phyloP scores from a whole-genome alignment of 1,284 basidiomycete genomes.

The Sporisorium scitamineum region DNA sequence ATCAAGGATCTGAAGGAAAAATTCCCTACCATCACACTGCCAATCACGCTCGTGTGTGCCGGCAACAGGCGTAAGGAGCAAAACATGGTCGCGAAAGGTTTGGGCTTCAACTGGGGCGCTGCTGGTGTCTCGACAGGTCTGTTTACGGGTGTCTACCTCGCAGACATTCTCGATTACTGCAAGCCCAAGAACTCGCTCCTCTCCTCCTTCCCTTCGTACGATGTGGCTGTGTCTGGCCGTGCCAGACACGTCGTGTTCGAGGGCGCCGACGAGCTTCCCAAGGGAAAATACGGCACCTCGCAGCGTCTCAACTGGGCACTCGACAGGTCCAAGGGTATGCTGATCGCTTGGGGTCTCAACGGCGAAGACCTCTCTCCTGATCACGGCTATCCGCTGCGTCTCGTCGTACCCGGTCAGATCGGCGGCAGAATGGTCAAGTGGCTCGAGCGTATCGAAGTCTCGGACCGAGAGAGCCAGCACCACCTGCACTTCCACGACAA shows the following conservation, averaged over 20 bases:
- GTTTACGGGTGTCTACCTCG: slow-evolving; percentile 77
- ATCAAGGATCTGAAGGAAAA: slow-evolving; percentile 70
- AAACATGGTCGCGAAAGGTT: slow-evolving; percentile 76
- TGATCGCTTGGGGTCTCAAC: slow-evolving; percentile 78
- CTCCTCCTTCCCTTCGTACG: slow-evolving; percentile 62
- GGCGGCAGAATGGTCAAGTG: slow-evolving; percentile 75
- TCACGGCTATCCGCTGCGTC: slow-evolving; percentile 77
- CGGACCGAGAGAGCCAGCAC: slow-evolving; percentile 74
- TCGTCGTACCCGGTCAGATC: slow-evolving; percentile 78
- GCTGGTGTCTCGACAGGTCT: slow-evolving; percentile 75
- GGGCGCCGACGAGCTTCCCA: slow-evolving; percentile 75
- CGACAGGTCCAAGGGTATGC: slow-evolving; percentile 74
- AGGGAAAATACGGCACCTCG: slow-evolving; percentile 78
- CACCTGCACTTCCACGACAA: slow-evolving; percentile 73
- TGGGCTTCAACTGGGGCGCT: slow-evolving; percentile 74
- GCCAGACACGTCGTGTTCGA: slow-evolving; percentile 77
- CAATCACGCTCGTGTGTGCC: slow-evolving; percentile 78
- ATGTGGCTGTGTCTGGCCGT: slow-evolving; percentile 58
- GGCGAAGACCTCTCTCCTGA: slow-evolving; percentile 73
- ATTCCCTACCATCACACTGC: slow-evolving; percentile 75
- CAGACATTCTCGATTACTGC: slow-evolving; percentile 75
- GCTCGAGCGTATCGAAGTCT: slow-evolving; percentile 76
- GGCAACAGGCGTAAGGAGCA: slow-evolving; percentile 80
- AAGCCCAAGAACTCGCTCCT: slow-evolving; percentile 69
- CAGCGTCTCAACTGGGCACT: slow-evolving; percentile 74